Conservation (phyloP, 2,329 filamentous ascomycete genomes). For the Byssoonygena ceratinophila region DNA sequence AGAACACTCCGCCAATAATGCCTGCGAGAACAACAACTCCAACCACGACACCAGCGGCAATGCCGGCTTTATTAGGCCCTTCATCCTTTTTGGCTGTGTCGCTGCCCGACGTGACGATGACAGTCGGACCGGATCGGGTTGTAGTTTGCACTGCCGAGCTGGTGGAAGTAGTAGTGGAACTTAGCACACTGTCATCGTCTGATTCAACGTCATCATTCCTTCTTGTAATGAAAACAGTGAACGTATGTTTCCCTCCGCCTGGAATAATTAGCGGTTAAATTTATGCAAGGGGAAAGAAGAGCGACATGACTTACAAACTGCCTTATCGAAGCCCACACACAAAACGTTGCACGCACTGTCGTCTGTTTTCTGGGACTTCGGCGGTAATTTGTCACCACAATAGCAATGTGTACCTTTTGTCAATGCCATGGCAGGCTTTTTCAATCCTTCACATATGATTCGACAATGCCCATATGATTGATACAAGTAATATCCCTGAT, state of each 20-base stretch:
- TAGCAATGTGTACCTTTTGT: constrained; percentile 55
- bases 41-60: constrained; percentile 79
- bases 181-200: constrained; percentile 25
- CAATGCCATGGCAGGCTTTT: constrained; percentile 53
- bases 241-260: constrained; percentile 50
- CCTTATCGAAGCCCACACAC: constrained; percentile 53
- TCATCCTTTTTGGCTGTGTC: constrained; percentile 19
- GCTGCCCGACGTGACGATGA: constrained; percentile 20
- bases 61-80: constrained; percentile 63
- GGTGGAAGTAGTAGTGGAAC: constrained; percentile 23
- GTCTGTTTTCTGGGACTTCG: constrained; percentile 43
- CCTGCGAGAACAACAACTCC: constrained; percentile 61
- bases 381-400: constrained; percentile 61
- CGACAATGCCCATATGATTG: constrained; percentile 49
- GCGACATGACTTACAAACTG: constrained; percentile 50
- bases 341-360: constrained; percentile 52
- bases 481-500: constrained; percentile 42
- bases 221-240: constrained; percentile 45
- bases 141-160: constrained; percentile 40
- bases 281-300: background rate
- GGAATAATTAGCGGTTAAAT: constrained; percentile 12
- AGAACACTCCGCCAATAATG: constrained; percentile 57
- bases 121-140: constrained; percentile 17
- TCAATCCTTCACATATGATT: constrained; percentile 37
- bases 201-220: constrained; percentile 26